Conservation (phyloP, 768 basidiomycete genomes). For the Rhizopogon roseolus region DNA sequence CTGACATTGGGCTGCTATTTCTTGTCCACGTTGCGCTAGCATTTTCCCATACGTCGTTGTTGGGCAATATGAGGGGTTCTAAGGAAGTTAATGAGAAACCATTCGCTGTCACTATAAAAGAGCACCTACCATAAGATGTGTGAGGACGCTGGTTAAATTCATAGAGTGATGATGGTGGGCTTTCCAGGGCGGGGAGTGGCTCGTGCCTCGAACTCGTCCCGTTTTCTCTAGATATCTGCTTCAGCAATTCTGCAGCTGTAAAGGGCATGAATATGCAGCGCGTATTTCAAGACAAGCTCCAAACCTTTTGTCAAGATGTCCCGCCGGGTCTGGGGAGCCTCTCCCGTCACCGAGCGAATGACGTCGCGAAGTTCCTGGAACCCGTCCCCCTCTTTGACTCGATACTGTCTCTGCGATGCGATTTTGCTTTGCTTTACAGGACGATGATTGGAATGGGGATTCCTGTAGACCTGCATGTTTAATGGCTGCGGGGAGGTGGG, state of each 20-base stretch:
- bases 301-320: conserved; percentile 21
- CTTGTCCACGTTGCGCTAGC: neutral
- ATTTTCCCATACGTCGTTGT: neutral
- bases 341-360: conserved; percentile 19
- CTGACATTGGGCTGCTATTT: neutral
- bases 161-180: neutral
- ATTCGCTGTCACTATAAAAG: neutral
- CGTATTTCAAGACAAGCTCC: neutral
- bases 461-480: neutral
- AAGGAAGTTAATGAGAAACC: neutral
- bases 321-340: conserved; percentile 21
- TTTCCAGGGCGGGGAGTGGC: neutral
- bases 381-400: conserved; percentile 24
- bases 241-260: conserved; percentile 2
- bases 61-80: neutral
- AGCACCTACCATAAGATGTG: neutral
- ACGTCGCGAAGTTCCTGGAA: conserved; percentile 25
- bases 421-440: conserved; percentile 2
- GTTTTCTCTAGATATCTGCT: neutral
- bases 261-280: neutral
- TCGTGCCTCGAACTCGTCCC: neutral
- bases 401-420: conserved; percentile 23
- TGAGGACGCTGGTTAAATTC: neutral
- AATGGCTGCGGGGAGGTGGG: neutral
- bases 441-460: neutral